Conservation (phyloP, 2,329 filamentous ascomycete species). For the Trichoderma sp. region DNA sequence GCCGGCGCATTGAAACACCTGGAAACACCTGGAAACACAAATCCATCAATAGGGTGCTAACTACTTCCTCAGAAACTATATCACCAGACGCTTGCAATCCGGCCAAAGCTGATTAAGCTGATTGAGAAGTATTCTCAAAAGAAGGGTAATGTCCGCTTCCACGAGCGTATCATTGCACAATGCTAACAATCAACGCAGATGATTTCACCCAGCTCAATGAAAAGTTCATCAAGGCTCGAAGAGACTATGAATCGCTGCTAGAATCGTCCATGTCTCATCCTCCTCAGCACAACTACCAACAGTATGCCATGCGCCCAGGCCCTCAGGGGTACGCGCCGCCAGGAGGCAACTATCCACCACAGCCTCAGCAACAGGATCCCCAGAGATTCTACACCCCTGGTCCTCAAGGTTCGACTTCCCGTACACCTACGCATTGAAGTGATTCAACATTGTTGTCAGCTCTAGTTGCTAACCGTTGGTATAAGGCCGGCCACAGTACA, state of each 20-base stretch:
- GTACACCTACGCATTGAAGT: not conserved
- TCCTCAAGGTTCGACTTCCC: constrained; percentile 14
- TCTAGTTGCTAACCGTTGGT: constrained; percentile 13
- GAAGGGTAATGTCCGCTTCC: constrained; percentile 64
- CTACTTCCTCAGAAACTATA: constrained; percentile 63
- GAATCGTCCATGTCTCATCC: constrained; percentile 96
- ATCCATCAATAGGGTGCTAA: not conserved
- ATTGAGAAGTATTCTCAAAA: constrained; percentile 99
- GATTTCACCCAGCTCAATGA: constrained; percentile 98
- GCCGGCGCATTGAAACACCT: not conserved
- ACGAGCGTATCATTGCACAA: too few species aligned
- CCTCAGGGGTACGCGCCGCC: constrained; percentile 42
- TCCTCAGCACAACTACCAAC: constrained; percentile 73
- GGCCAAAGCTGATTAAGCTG: constrained; percentile 94
- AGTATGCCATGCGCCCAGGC: constrained; percentile 57
- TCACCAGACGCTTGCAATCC: constrained; percentile 88
- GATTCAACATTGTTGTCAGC: not conserved
- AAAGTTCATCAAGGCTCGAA: constrained; percentile 97
- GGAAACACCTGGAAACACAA: not conserved
- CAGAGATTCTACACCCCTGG: constrained; percentile 64
- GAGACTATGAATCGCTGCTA: constrained; percentile 93
- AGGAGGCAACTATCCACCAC: constrained; percentile 34
- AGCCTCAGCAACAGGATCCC: constrained; percentile 52
- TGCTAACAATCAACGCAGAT: constrained; percentile 52
- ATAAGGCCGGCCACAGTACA: constrained; percentile 47